A percentile compares a stretch with the other conserved stretches of the same genome.
phyloP scores from a whole-genome alignment of 23 red algal species.

The Gracilaria gracilis region DNA sequence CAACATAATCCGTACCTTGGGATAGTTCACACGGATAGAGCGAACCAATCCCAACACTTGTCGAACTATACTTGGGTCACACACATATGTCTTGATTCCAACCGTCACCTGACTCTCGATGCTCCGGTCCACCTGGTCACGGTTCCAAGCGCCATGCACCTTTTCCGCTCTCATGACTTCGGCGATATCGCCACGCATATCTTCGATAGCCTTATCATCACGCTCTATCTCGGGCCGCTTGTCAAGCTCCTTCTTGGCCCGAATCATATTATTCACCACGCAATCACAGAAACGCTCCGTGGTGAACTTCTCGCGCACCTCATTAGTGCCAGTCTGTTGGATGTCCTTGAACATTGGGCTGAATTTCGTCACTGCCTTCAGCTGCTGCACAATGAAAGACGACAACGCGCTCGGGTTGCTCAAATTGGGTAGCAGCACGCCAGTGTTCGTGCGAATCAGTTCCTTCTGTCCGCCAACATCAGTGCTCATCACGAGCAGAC shows the following conservation, averaged over 20 bases:
- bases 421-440: slow-evolving; percentile 38
- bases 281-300: slow-evolving; percentile 63
- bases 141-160: slow-evolving; percentile 56
- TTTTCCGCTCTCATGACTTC: slow-evolving; percentile 52
- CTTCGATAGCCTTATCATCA: slow-evolving; percentile 43
- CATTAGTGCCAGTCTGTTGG: slow-evolving; percentile 12
- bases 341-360: slow-evolving; percentile 59
- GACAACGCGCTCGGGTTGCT: slow-evolving; percentile 27
- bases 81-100: slow-evolving; percentile 65
- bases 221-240: background rate
- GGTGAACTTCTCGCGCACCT: slow-evolving; percentile 28
- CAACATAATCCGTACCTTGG: slow-evolving; percentile 40
- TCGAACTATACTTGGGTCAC: slow-evolving; percentile 23
- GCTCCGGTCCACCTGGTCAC: slow-evolving; percentile 42
- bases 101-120: slow-evolving; percentile 60
- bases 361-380: slow-evolving; percentile 59
- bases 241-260: slow-evolving; percentile 41
- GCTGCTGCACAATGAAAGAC: slow-evolving; percentile 55
- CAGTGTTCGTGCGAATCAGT: slow-evolving; percentile 34
- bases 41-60: slow-evolving; percentile 36
- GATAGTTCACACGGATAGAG: slow-evolving; percentile 39
- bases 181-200: slow-evolving; percentile 36
- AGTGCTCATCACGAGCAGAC: slow-evolving; percentile 56
- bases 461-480: slow-evolving; percentile 60
- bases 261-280: slow-evolving; percentile 65